Base-by-base conservation (phyloP, 768 basidiomycete genomes). In the Paxillus involutus region DNA sequence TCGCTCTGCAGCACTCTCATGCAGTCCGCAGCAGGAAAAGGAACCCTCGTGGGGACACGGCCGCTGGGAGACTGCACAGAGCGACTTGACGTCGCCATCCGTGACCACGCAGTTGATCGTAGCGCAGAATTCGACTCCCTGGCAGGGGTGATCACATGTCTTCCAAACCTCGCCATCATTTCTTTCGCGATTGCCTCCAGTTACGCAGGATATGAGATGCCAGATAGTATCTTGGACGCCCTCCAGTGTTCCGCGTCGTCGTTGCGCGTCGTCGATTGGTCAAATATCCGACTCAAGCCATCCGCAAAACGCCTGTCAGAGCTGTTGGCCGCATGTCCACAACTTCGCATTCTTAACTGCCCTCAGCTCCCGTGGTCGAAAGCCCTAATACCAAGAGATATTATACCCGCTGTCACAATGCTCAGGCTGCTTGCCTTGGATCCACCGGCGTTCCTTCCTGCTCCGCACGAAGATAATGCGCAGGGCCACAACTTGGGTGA, bases 81-180 rank as follows among this genome's bases (percentile, higher is more conserved):
- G 14, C 60, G 69, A 36, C 42, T 69, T 17, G 69, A 71, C 44
- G 50, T 69, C 13, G 61, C 52, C 30, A 55, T 65, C 6, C 64
- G 65, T 32, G 64, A 68, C 35, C 49, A 35, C 4, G 6, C 36
- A 3, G 8, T 43, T 2, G 33, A 47, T 7, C 16, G 36, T 6
- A 29, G 42, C 8, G 30, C 29, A 10, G 61, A 64, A 4, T 47
- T 44, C 2, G 43, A 58, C 1, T 37, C 41, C 13, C 58, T 66
- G 0, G 40, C 59, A 0, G 11, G 52, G 8, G 35, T 63, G 29
- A 57, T 69, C 44, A 19, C 30, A 17, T 47, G 26, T 46, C 56
- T 71, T 52, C 56, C 54, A 3, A 36, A 55, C 47, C 61, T 69
- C 2, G 37, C 57, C 16, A 57, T 70, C 21, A 47, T 63, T 39